Percentiles rank a stretch among this genome's conserved stretches.
Evolutionary conservation across 2,329 filamentous ascomycete species (phyloP).

Genomic region (Aurifilum marmelostoma): DNA sequence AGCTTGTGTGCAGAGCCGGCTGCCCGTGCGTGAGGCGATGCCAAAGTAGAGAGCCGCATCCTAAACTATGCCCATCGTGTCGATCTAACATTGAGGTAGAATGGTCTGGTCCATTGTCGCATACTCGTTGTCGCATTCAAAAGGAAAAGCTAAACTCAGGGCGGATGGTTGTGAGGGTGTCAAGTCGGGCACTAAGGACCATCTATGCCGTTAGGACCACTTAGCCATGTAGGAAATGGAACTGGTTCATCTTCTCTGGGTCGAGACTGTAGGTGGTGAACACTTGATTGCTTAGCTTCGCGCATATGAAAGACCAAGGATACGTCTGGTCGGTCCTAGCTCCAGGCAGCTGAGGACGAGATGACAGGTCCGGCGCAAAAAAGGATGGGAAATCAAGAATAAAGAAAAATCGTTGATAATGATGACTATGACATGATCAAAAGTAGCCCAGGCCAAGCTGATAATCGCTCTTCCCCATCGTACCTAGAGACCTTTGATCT

Average conservation of each 20-base stretch:
- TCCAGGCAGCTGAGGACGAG: not conserved
- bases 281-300: not conserved
- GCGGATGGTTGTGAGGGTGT: not conserved
- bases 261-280: not conserved
- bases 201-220: not conserved
- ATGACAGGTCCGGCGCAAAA: not conserved
- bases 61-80: not conserved
- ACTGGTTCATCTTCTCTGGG: not conserved
- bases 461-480: not conserved
- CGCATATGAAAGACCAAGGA: not conserved
- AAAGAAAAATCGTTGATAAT: not conserved
- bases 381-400: no score
- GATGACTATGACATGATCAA: not conserved
- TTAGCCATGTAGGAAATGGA: not conserved
- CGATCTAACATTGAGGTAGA: not conserved
- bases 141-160: not conserved
- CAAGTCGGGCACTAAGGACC: not conserved
- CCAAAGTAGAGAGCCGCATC: not conserved
- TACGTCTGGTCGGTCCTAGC: no score
- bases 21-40: not conserved
- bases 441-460: not conserved
- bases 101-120: not conserved
- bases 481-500: not conserved
- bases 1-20: not conserved
- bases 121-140: not conserved